Percentiles rank a stretch among this genome's conserved stretches.
These are phyloP conservation scores for Entophlyctis luteolus DNA, from an alignment of 192 early-diverging fungal genomes.

Conservation along the genomic window DNA sequence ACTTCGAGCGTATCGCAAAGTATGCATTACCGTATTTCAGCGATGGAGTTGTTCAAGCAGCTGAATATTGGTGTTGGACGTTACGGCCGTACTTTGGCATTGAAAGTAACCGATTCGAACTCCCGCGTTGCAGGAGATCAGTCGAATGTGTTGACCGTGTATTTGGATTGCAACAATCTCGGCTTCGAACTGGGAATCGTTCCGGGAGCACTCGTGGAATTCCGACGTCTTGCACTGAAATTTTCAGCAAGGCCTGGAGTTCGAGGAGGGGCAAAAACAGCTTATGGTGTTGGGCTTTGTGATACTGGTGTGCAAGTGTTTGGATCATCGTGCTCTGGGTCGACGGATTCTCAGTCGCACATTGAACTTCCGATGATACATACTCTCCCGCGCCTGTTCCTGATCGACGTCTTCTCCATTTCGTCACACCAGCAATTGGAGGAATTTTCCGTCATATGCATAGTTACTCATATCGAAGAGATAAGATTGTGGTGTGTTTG, in stretches of 20 bases:
- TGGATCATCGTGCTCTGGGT: background rate
- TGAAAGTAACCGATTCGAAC: background rate
- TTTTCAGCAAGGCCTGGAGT: no score
- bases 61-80: background rate
- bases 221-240: background rate
- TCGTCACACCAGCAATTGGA: background rate
- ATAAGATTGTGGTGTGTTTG: background rate
- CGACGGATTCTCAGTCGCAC: background rate
- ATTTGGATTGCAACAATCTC: background rate
- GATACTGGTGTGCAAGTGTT: constrained; percentile 8
- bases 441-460: background rate
- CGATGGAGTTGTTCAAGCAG: background rate
- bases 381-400: background rate
- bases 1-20: background rate
- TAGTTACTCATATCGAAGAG: background rate
- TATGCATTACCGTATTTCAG: background rate
- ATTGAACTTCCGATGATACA: background rate
- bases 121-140: background rate
- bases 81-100: background rate
- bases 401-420: background rate
- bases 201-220: background rate
- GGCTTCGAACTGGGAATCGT: background rate
- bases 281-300: background rate
- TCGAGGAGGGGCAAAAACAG: background rate
- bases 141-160: background rate